Evolutionary conservation across 169 alveolate species (phyloP).

Genomic region (Theileria sp.): DNA sequence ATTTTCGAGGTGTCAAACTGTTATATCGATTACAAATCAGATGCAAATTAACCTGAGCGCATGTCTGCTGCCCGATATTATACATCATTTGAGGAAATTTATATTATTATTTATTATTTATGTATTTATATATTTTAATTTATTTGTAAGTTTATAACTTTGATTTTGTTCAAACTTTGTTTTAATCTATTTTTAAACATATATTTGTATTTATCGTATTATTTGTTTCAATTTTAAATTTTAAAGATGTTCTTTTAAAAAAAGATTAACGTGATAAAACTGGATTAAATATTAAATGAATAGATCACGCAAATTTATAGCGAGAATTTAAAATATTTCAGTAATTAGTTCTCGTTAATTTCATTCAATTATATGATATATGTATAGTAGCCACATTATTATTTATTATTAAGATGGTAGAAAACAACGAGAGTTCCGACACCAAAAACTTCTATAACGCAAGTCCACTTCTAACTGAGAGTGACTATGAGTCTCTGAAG

Average conservation of each 20-base stretch:
- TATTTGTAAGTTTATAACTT: neutral
- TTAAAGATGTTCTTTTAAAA: neutral
- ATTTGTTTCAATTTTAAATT: constrained; percentile 4
- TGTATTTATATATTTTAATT: constrained; percentile 8
- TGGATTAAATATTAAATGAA: neutral
- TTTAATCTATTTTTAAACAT: neutral
- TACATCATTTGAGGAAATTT: neutral
- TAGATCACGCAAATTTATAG: neutral
- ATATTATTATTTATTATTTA: neutral
- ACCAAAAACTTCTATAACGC: neutral
- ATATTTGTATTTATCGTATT: neutral
- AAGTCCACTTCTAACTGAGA: constrained; percentile 21
- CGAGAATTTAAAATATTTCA: constrained; percentile 6
- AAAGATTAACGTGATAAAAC: no score
- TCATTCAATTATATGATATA: constrained; percentile 3
- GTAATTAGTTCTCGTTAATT: constrained; percentile 15
- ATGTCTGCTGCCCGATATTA: constrained; percentile 5
- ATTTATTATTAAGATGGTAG: constrained; percentile 13
- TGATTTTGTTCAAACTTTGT: neutral
- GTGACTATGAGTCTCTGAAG: constrained; percentile 65
- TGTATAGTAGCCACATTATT: neutral
- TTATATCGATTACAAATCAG: neutral
- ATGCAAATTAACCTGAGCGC: neutral
- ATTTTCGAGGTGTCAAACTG: neutral
- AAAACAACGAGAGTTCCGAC: neutral